Evolutionary conservation across 2,329 filamentous ascomycete genomes (phyloP).

Genomic region (Talaromyces sp.): DNA sequence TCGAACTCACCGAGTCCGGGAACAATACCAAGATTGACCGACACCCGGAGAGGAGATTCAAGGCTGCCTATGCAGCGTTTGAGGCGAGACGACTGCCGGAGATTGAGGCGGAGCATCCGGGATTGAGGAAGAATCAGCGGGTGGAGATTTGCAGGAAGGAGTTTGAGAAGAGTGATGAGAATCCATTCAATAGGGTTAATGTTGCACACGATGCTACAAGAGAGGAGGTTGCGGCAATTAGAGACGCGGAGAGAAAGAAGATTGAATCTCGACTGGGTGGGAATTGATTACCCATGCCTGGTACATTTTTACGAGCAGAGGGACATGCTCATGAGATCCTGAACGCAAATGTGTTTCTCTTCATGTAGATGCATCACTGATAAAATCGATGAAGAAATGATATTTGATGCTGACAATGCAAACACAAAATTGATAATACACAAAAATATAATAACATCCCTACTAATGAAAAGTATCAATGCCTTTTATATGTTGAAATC

Average conservation of each 20-base stretch:
- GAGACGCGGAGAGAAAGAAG: slow-evolving; percentile 65
- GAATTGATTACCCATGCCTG: slow-evolving; percentile 20
- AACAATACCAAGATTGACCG: slow-evolving; percentile 71
- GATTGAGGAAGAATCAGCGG: slow-evolving; percentile 77
- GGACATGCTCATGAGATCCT: not conserved
- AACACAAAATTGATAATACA: not conserved
- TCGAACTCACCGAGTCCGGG: slow-evolving; percentile 62
- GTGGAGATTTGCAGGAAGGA: slow-evolving; percentile 82
- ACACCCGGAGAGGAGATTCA: slow-evolving; percentile 83
- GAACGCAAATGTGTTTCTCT: not conserved
- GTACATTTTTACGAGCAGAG: not conserved
- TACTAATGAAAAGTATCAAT: not conserved
- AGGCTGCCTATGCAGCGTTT: slow-evolving; percentile 78
- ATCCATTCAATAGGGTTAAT: slow-evolving; percentile 86
- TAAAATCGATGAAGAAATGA: not conserved
- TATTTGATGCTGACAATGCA: not conserved
- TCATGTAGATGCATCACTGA: not conserved
- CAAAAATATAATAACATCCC: not conserved
- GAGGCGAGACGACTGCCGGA: slow-evolving; percentile 78
- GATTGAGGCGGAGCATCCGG: slow-evolving; percentile 79
- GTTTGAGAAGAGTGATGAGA: slow-evolving; percentile 91
- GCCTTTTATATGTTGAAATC: slow-evolving; percentile 14
- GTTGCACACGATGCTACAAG: slow-evolving; percentile 72
- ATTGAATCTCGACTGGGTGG: slow-evolving; percentile 64
- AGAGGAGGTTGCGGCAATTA: slow-evolving; percentile 69